Percentiles rank a stretch among this genome's conserved stretches.
phyloP scores from a whole-genome alignment of 169 alveolate species.

The Eimeria mitis region DNA sequence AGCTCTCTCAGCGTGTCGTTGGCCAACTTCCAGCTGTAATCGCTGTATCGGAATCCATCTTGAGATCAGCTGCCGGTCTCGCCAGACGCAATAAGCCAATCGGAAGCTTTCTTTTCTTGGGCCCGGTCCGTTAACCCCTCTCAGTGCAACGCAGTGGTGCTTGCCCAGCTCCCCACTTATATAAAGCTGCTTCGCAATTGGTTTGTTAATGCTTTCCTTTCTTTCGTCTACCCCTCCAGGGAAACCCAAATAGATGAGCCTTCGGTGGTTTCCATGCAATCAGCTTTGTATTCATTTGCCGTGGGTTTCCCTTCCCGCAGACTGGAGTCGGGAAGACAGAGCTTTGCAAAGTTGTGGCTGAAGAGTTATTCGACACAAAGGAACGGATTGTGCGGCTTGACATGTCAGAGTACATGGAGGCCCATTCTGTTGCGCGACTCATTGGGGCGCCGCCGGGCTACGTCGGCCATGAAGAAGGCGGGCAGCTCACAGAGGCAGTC shows the following conservation, averaged over 20 bases:
- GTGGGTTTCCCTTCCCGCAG: conserved; percentile 86
- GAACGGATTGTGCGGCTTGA: conserved; percentile 88
- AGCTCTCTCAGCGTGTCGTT: conserved; percentile 76
- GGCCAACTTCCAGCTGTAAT: conserved; percentile 70
- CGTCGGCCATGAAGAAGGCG: conserved; percentile 95
- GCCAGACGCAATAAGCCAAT: conserved; percentile 91
- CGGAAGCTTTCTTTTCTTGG: conserved; percentile 91
- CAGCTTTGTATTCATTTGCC: conserved; percentile 83
- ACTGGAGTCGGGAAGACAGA: conserved; percentile 96
- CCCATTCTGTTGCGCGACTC: conserved; percentile 92
- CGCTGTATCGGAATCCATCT: conserved; percentile 86
- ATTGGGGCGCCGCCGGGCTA: conserved; percentile 97
- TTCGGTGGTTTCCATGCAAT: not conserved
- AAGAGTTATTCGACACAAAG: conserved; percentile 90
- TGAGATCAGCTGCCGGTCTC: conserved; percentile 91
- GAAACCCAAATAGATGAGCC: not conserved
- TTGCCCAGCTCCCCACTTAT: not conserved
- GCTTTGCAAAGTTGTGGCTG: conserved; percentile 94
- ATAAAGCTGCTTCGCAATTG: not conserved
- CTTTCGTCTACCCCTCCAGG: not conserved
- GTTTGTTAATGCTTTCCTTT: not conserved
- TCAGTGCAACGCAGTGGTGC: not conserved
- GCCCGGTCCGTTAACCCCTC: conserved; percentile 88
- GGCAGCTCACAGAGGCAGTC: conserved; percentile 94
- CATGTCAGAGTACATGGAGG: conserved; percentile 92